Evolutionary conservation across 163 green algal genomes (phyloP).

Genomic region (Scenedesmus sp.): DNA sequence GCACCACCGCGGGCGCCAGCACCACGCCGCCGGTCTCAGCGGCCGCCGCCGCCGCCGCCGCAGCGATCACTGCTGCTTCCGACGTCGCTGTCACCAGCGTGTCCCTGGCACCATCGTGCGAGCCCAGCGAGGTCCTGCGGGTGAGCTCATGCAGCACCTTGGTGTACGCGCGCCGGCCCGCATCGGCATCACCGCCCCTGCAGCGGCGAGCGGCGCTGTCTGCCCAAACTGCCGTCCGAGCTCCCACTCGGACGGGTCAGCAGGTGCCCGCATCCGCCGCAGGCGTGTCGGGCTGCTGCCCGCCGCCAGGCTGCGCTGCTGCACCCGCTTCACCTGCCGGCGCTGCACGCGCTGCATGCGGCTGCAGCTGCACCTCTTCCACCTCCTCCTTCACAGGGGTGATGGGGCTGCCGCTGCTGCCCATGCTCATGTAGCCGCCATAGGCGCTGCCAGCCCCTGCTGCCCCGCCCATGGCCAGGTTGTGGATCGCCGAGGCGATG

Average conservation of each 20-base stretch:
- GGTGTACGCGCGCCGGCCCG: conserved; percentile 21
- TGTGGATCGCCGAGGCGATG: conserved; percentile 35
- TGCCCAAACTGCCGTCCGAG: conserved; percentile 44
- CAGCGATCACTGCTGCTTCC: neutral
- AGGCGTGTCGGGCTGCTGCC: neutral
- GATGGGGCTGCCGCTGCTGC: neutral
- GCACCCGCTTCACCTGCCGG: neutral
- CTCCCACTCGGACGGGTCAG: conserved; percentile 42
- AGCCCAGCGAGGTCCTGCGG: conserved; percentile 4
- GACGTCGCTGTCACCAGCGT: neutral
- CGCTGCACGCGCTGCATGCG: neutral
- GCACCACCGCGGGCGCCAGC: neutral
- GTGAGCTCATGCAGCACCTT: conserved; percentile 49
- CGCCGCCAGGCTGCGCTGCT: neutral
- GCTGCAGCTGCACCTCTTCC: neutral
- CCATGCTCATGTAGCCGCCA: conserved; percentile 23
- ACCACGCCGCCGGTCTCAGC: neutral
- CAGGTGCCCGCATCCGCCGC: neutral
- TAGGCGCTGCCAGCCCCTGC: neutral
- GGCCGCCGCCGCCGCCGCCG: neutral
- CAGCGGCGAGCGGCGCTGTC: conserved; percentile 1
- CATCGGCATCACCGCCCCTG: conserved; percentile 14
- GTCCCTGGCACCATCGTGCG: neutral
- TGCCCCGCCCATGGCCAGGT: neutral
- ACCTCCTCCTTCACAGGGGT: neutral